Conservation (phyloP, 2,329 filamentous ascomycete genomes). For the Cladosporium halotolerans region DNA sequence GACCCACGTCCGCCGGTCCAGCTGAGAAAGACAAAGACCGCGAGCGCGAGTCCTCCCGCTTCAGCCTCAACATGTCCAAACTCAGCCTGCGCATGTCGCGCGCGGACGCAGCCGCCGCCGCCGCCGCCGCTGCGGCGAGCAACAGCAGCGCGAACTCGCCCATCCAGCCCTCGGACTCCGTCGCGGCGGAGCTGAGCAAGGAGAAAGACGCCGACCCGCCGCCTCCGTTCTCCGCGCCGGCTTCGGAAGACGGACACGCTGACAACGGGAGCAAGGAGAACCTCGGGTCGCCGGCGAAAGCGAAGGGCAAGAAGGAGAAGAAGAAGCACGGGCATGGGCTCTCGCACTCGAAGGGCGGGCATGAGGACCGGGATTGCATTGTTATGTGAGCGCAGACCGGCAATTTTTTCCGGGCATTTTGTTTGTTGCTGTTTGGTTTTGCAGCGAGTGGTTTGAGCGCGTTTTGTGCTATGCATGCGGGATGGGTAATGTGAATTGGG, state of each 20-base stretch:
- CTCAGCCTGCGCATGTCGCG: conserved; percentile 32
- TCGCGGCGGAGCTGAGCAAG: conserved; percentile 11
- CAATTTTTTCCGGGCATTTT: no score
- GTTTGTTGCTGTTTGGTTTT: no score
- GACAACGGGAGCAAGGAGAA: conserved; percentile 1
- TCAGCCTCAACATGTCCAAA: conserved; percentile 39
- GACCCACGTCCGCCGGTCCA: conserved; percentile 33
- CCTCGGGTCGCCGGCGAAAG: conserved; percentile 5
- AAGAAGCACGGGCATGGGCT: conserved; percentile 20
- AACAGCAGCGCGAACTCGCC: neutral
- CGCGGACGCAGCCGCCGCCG: conserved; percentile 11
- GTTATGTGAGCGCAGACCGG: conserved; percentile 33
- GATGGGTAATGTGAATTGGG: no score
- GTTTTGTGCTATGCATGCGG: no score
- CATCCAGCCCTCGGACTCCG: conserved; percentile 10
- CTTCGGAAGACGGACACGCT: conserved; percentile 9
- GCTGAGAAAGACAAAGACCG: conserved; percentile 6
- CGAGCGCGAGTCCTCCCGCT: conserved; percentile 19
- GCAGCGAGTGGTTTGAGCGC: no score
- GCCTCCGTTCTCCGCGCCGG: conserved; percentile 7
- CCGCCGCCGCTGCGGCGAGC: neutral
- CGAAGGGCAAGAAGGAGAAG: conserved; percentile 23
- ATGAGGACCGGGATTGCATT: conserved; percentile 39
- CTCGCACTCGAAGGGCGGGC: conserved; percentile 22
- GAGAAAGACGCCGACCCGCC: neutral